Evolutionary conservation across 176 grass and related monocot genomes (phyloP), one percentile per base, ranked within the genome.

Genomic region (Ensete glaucum): DNA sequence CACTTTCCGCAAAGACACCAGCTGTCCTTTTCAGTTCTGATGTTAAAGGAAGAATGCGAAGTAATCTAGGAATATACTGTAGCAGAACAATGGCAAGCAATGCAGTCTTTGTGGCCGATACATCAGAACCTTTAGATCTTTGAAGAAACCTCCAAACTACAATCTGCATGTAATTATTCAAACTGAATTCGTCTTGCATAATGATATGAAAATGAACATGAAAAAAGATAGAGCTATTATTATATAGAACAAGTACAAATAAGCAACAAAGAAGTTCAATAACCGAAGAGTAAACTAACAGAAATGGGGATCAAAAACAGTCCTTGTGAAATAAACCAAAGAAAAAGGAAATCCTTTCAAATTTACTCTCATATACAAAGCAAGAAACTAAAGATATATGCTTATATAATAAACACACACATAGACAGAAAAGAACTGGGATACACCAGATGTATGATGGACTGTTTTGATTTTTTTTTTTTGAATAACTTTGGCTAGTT

Each of bases 1-100:
- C 88, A 70, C 88, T 89, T 82, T 98, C 94, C 64, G 92, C 89
- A 76, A 98, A 98, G 67, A 98, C 94, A 79, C 94, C 94, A 80
- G 90, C 88, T 69, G 77, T 91, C 77, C 90, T 90, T 91, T 98
- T 91, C 52, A 98, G 59, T 70, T 98, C 94, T 63, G 11, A 83
- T 56, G 69, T 98, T 76, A 93, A 84, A 29, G 86, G 88, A 63
- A 88, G 82, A 87, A 93, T 89, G 26, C 90, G 86, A 15, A 81
- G 71, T 67, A 98, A 82, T 73, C 94, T 90, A 22, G 88, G 94
- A 79, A 93, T 88, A 83, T 85, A 91, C 6, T 92, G 94, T 75
- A 90, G n/a, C 55, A 98, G 62, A 65, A 98, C 86, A 82, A 91
- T 89, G 77, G 77, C 88, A 64, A 98, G 55, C 73, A 93, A 71